These are phyloP conservation scores for Dactylellina drechsleri DNA, from an alignment of 2,329 filamentous ascomycete genomes.

Conservation along the genomic window DNA sequence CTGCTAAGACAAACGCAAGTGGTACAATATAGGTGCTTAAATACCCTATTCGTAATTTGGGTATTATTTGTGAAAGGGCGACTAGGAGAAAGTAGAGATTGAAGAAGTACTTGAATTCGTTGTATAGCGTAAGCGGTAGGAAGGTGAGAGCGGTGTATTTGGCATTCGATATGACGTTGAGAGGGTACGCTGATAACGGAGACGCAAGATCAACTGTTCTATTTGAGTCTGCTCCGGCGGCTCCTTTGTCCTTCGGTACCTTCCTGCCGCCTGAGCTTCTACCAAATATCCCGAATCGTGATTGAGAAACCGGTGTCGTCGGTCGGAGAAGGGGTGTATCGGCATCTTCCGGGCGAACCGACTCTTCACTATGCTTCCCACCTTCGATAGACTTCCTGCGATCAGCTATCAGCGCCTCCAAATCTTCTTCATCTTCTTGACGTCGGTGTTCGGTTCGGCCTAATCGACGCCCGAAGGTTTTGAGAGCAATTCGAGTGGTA, in stretches of 20 bases:
- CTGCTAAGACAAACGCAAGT: conserved; percentile 86
- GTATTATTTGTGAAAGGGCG: conserved; percentile 91
- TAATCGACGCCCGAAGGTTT: conserved; percentile 53
- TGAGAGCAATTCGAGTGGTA: conserved; percentile 61
- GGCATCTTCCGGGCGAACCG: conserved; percentile 32
- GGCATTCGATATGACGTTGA: conserved; percentile 92
- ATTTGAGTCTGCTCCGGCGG: conserved; percentile 77
- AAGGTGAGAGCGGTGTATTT: conserved; percentile 98
- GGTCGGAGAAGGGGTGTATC: conserved; percentile 51
- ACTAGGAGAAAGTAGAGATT: conserved; percentile 99
- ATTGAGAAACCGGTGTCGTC: conserved; percentile 28
- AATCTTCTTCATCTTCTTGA: conserved; percentile 35
- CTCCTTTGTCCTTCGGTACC: conserved; percentile 61
- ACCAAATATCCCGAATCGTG: conserved; percentile 27
- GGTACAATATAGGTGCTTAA: conserved; percentile 94
- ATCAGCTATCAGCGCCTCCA: conserved; percentile 50
- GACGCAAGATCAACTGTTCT: conserved; percentile 33
- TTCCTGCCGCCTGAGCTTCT: conserved; percentile 56
- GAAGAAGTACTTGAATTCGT: conserved; percentile 99
- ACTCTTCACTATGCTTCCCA: conserved; percentile 48
- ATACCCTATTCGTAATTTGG: conserved; percentile 88
- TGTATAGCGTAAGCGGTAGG: conserved; percentile 91
- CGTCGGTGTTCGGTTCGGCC: conserved; percentile 52
- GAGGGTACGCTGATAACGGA: conserved; percentile 71
- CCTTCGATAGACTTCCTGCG: conserved; percentile 46